These are phyloP conservation scores for Pichia thaimueangensis DNA, from an alignment of 805 yeast genomes.

Conservation along the genomic window DNA sequence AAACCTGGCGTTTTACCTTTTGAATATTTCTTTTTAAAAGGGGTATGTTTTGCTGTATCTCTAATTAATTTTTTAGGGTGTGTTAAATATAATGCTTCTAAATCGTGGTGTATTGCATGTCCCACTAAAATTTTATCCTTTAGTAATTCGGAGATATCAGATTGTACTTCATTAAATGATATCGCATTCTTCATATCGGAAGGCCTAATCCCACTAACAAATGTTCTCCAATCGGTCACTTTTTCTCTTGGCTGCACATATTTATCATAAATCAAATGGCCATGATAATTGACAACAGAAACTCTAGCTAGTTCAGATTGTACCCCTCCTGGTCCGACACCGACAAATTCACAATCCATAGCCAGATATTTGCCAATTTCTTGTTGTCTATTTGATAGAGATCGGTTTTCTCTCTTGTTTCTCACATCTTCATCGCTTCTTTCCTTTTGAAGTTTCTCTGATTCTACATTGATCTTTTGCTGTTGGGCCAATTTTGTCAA, in stretches of 20 bases:
- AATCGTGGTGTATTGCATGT: constrained; percentile 77
- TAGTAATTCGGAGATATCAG: constrained; percentile 45
- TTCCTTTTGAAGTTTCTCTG: too few species aligned
- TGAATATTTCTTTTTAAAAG: constrained; percentile 50
- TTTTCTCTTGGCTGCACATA: constrained; percentile 69
- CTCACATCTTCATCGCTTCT: not conserved
- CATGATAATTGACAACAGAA: constrained; percentile 78
- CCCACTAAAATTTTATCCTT: constrained; percentile 64
- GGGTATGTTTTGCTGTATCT: constrained; percentile 64
- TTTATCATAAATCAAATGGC: constrained; percentile 61
- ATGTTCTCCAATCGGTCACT: constrained; percentile 88
- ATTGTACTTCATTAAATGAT: constrained; percentile 60
- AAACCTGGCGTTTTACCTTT: constrained; percentile 69
- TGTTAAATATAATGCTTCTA: constrained; percentile 57
- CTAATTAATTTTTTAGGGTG: constrained; percentile 61
- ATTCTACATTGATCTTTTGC: not conserved
- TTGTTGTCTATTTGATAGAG: constrained; percentile 1
- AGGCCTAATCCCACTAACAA: constrained; percentile 84
- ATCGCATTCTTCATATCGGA: constrained; percentile 62
- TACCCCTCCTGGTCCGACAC: constrained; percentile 69
- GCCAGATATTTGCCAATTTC: constrained; percentile 70
- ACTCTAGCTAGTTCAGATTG: constrained; percentile 78
- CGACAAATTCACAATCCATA: constrained; percentile 93
- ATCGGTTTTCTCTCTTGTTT: not conserved
- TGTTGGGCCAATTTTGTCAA: constrained; percentile 9